Evolutionary conservation across 2,329 filamentous ascomycete genomes (phyloP).

Genomic region (Alternaria viburni): DNA sequence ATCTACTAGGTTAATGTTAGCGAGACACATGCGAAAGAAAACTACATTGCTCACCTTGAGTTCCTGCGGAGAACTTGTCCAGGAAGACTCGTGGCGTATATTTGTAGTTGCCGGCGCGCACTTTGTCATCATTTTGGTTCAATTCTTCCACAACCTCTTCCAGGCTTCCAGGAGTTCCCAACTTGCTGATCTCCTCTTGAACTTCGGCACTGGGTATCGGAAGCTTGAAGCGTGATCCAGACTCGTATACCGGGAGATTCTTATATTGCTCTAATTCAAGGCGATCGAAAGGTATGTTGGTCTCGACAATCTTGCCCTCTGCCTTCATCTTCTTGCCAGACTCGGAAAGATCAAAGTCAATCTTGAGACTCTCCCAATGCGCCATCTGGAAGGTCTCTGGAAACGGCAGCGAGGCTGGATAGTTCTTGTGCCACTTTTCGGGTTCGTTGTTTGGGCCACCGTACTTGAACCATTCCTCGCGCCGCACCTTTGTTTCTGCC

Average conservation of each 20-base stretch:
- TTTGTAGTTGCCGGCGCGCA: constrained; percentile 5
- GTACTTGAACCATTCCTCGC: constrained; percentile 28
- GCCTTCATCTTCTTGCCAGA: constrained; percentile 15
- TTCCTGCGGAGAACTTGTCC: constrained; percentile 10
- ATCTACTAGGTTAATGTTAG: background rate
- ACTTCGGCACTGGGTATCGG: constrained; percentile 8
- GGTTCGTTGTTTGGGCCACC: constrained; percentile 30
- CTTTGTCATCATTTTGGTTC: constrained; percentile 6
- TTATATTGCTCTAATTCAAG: constrained; percentile 15
- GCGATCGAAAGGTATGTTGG: constrained; percentile 26
- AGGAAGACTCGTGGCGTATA: constrained; percentile 30
- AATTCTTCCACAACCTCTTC: constrained; percentile 14
- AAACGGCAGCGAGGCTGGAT: constrained; percentile 31
- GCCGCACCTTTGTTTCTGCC: background rate
- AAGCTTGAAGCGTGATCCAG: constrained; percentile 39
- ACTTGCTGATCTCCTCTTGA: constrained; percentile 3
- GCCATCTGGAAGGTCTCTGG: constrained; percentile 38
- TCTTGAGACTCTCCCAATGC: constrained; percentile 38
- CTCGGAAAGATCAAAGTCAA: constrained; percentile 31
- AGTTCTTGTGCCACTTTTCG: constrained; percentile 30
- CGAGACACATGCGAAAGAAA: background rate
- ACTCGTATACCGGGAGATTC: constrained; percentile 25
- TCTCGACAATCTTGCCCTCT: constrained; percentile 11
- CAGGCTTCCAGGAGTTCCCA: constrained; percentile 6
- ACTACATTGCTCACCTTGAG: constrained; percentile 1